phyloP scores from a whole-genome alignment of 208 protist genomes.

The Acanthamoeba healyi region DNA sequence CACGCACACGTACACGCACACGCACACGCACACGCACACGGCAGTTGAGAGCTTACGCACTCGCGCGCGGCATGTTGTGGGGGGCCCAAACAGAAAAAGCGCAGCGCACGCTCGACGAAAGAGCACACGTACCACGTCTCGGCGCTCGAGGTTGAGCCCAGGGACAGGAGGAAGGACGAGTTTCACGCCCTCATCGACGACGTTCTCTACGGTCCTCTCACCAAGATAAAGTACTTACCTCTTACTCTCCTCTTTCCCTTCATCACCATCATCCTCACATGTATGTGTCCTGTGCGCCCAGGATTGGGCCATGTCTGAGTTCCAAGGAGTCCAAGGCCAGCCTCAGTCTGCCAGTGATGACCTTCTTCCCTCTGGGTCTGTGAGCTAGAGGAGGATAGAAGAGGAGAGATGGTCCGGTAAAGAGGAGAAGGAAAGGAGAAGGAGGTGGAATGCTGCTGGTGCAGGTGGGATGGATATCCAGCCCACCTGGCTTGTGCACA shows the following conservation, averaged over 20 bases:
- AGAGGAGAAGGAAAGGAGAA: background rate
- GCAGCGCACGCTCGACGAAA: background rate
- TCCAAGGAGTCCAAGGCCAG: slow-evolving; percentile 20
- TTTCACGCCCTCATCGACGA: slow-evolving; percentile 52
- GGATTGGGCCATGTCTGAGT: background rate
- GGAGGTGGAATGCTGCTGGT: background rate
- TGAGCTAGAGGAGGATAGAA: background rate
- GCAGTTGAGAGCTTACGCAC: background rate
- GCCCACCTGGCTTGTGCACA: too few species aligned
- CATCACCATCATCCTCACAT: background rate
- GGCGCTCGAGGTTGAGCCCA: background rate
- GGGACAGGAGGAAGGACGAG: background rate
- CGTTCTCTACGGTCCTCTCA: slow-evolving; percentile 38
- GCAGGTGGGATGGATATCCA: too few species aligned
- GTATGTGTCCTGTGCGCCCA: background rate
- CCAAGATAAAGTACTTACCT: slow-evolving; percentile 36
- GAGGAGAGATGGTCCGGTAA: background rate
- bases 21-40: too few species aligned
- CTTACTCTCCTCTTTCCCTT: background rate
- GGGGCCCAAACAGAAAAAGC: slow-evolving; percentile 44
- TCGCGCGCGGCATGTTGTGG: too few species aligned
- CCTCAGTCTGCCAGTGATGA: slow-evolving; percentile 13
- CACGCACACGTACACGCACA: background rate
- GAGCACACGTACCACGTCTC: slow-evolving; percentile 55
- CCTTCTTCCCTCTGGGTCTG: slow-evolving; percentile 19